Evolutionary conservation across 805 yeast genomes (phyloP).

Genomic region (Kodamaea neixiangensis): DNA sequence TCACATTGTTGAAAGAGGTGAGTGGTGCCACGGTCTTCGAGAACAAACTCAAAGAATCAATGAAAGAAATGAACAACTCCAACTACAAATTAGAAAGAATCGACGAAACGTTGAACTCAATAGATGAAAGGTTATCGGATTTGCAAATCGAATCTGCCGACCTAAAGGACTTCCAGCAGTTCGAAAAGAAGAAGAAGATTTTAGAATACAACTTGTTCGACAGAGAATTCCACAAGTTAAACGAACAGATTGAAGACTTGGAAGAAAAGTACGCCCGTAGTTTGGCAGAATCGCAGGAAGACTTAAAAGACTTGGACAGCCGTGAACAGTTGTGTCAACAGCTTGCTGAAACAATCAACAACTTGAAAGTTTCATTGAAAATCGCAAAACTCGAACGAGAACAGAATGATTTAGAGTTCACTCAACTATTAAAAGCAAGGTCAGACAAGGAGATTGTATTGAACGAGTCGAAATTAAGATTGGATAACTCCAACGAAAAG

Average conservation of each 20-base stretch:
- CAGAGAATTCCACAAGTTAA: constrained; percentile 68
- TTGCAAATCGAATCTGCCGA: constrained; percentile 80
- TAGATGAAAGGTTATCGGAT: constrained; percentile 72
- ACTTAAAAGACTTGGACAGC: constrained; percentile 56
- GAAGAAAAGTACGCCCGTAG: constrained; percentile 58
- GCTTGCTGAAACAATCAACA: constrained; percentile 47
- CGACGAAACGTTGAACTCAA: constrained; percentile 67
- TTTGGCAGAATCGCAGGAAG: constrained; percentile 53
- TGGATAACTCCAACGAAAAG: constrained; percentile 31
- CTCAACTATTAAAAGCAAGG: constrained; percentile 48
- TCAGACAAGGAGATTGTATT: constrained; percentile 53
- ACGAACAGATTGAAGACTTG: constrained; percentile 57
- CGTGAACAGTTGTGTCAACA: constrained; percentile 56
- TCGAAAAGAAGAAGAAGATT: constrained; percentile 67
- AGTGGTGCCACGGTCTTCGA: constrained; percentile 96
- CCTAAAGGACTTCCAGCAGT: constrained; percentile 63
- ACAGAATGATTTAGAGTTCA: constrained; percentile 52
- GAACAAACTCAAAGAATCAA: constrained; percentile 71
- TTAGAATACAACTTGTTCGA: constrained; percentile 76
- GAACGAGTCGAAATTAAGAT: constrained; percentile 42
- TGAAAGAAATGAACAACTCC: constrained; percentile 76
- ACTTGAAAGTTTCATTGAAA: constrained; percentile 50
- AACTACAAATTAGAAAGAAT: constrained; percentile 69
- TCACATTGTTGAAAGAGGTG: constrained; percentile 80
- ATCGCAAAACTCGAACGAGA: constrained; percentile 56